A percentile compares a stretch with the other conserved stretches of the same genome.
Evolutionary conservation across 495 filamentous ascomycete genomes (phyloP).

Genomic region (Aspergillus egyptiacus): DNA sequence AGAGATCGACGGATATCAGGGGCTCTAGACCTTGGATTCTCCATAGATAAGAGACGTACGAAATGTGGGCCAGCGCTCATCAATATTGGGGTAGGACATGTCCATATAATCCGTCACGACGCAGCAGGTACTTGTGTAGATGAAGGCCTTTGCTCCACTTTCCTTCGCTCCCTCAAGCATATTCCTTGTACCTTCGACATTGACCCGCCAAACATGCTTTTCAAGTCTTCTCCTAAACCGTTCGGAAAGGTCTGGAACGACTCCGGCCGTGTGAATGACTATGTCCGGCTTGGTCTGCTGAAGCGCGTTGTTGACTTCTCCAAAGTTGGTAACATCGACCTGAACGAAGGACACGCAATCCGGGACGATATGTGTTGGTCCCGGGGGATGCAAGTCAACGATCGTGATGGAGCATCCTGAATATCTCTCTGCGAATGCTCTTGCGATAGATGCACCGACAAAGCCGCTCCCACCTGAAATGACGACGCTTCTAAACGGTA

Average conservation of each 20-base stretch:
- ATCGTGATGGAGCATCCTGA: constrained; percentile 39
- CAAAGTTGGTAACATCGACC: constrained; percentile 33
- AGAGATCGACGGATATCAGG: neutral
- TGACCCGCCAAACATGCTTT: constrained; percentile 39
- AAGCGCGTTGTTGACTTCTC: constrained; percentile 27
- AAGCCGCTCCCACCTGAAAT: constrained; percentile 53
- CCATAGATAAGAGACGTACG: constrained; percentile 50
- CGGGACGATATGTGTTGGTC: constrained; percentile 26
- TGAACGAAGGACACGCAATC: constrained; percentile 26
- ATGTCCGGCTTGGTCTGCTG: constrained; percentile 31
- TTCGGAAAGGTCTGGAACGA: constrained; percentile 37
- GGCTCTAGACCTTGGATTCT: constrained; percentile 47
- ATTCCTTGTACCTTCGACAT: constrained; percentile 55
- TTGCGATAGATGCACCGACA: constrained; percentile 40
- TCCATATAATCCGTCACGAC: constrained; percentile 51
- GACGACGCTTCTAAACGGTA: constrained; percentile 31
- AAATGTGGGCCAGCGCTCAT: constrained; percentile 48
- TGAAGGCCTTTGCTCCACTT: constrained; percentile 47
- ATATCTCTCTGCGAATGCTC: constrained; percentile 38
- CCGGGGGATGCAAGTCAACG: constrained; percentile 37
- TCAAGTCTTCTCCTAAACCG: constrained; percentile 37
- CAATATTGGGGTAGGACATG: constrained; percentile 46
- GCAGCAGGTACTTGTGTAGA: constrained; percentile 54
- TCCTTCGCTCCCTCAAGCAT: constrained; percentile 47
- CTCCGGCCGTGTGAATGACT: constrained; percentile 43